Evolutionary conservation across 2,329 filamentous ascomycete species (phyloP).

Genomic region (Coleophoma cylindrospora): DNA sequence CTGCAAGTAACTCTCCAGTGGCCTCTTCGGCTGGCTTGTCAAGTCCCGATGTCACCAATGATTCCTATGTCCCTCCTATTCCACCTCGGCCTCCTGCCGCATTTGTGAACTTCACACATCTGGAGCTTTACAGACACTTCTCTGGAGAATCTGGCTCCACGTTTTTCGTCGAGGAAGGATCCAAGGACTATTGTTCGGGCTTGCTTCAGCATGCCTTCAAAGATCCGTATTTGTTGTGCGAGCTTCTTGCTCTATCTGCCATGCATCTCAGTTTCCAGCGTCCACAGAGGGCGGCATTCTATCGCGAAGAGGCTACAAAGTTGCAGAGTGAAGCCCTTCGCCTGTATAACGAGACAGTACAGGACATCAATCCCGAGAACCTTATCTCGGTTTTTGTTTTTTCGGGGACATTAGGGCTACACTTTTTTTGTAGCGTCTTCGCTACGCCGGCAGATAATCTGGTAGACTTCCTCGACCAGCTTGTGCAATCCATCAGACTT

Average conservation of each 20-base stretch:
- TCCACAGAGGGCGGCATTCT: conserved; percentile 15
- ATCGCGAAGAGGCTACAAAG: conserved; percentile 25
- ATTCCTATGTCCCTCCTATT: neutral
- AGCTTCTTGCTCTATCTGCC: conserved; percentile 27
- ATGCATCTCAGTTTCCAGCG: conserved; percentile 24
- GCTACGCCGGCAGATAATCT: conserved; percentile 22
- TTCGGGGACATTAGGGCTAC: conserved; percentile 24
- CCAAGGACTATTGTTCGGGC: neutral
- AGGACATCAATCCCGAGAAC: conserved; percentile 13
- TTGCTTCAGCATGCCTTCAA: conserved; percentile 7
- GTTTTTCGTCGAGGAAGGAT: neutral
- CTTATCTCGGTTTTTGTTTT: conserved; percentile 25
- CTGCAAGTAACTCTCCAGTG: too few relatives aligned
- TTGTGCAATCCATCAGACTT: conserved; percentile 22
- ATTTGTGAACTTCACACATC: conserved; percentile 23
- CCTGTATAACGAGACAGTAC: conserved; percentile 21
- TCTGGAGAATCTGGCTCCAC: neutral
- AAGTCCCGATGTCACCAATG: too few relatives aligned
- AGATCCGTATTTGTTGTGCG: conserved; percentile 26
- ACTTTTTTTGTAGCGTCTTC: conserved; percentile 32
- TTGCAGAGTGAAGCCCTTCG: conserved; percentile 24
- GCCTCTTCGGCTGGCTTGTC: too few relatives aligned
- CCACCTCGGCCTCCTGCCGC: neutral
- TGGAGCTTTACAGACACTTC: conserved; percentile 35
- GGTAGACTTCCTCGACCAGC: conserved; percentile 20